Conservation (phyloP, 2,329 filamentous ascomycete species). For the Boeremia lycopersici region DNA sequence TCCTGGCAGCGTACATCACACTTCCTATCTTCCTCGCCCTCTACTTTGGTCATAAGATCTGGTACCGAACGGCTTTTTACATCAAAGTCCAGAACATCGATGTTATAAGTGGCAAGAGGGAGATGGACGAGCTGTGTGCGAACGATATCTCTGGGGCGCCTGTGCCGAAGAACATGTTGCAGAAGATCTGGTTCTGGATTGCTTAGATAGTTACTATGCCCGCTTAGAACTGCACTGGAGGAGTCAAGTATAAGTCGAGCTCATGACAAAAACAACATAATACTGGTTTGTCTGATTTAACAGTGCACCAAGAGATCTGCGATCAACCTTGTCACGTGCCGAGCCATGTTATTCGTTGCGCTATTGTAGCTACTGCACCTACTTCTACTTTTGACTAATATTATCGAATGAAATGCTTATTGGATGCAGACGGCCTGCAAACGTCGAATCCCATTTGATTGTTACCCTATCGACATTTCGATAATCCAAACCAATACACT, state of each 20-base stretch:
- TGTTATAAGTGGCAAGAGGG: slow-evolving; percentile 41
- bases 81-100: slow-evolving; percentile 40
- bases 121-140: slow-evolving; percentile 46
- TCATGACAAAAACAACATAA: not conserved
- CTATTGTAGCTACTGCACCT: not conserved
- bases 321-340: no score
- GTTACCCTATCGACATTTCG: not conserved
- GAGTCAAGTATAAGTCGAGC: not conserved
- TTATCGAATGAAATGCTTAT: not conserved
- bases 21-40: slow-evolving; percentile 44
- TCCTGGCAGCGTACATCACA: slow-evolving; percentile 59
- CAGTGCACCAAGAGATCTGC: not conserved
- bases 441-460: not conserved
- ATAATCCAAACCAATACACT: slow-evolving; percentile 6
- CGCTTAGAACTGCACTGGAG: not conserved
- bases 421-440: no score
- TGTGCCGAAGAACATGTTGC: slow-evolving; percentile 41
- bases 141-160: slow-evolving; percentile 38
- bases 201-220: slow-evolving; percentile 26
- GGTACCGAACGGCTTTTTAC: slow-evolving; percentile 33
- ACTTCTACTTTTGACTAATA: not conserved
- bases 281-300: not conserved
- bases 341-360: not conserved
- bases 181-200: slow-evolving; percentile 47
- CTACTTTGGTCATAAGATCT: slow-evolving; percentile 45